Percentiles rank a stretch among this genome's conserved stretches.
Conservation (phyloP, 768 basidiomycete species). For the Leccinum arenicola region DNA sequence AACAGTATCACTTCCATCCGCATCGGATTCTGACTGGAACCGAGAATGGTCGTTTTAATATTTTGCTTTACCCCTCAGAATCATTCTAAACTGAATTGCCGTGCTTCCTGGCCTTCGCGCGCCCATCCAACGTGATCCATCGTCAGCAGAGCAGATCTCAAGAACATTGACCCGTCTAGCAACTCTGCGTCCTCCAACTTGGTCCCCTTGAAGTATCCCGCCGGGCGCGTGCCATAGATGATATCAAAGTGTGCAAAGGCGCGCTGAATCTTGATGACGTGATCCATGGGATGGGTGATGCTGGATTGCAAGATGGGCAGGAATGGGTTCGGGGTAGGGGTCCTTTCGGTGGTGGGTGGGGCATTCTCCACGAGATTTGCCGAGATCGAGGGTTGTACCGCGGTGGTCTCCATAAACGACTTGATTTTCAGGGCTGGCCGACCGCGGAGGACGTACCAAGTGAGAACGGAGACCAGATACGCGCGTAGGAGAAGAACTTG, state of each 20-base stretch:
- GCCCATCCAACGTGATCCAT: constrained; percentile 38
- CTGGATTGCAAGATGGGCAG: constrained; percentile 37
- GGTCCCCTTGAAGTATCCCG: constrained; percentile 29
- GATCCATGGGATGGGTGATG: constrained; percentile 35
- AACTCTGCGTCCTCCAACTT: constrained; percentile 31
- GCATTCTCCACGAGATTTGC: not conserved
- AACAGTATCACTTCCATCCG: not conserved
- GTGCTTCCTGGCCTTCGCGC: constrained; percentile 33
- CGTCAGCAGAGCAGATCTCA: constrained; percentile 30
- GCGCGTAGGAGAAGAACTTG: constrained; percentile 29
- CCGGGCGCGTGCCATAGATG: constrained; percentile 27
- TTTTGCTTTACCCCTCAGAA: constrained; percentile 14
- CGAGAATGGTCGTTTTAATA: not conserved
- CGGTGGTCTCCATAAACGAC: constrained; percentile 28
- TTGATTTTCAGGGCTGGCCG: constrained; percentile 31
- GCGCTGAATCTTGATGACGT: constrained; percentile 33
- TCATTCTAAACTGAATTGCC: constrained; percentile 27
- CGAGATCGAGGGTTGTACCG: constrained; percentile 16
- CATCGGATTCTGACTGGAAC: not conserved
- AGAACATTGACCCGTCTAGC: constrained; percentile 37
- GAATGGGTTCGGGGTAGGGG: constrained; percentile 37
- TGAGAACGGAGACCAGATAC: constrained; percentile 24
- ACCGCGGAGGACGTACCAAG: constrained; percentile 31
- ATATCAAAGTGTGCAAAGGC: constrained; percentile 33
- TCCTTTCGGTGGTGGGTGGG: constrained; percentile 11